Evolutionary conservation across 2,329 filamentous ascomycete genomes (phyloP).

Genomic region (Penicillium sp.): DNA sequence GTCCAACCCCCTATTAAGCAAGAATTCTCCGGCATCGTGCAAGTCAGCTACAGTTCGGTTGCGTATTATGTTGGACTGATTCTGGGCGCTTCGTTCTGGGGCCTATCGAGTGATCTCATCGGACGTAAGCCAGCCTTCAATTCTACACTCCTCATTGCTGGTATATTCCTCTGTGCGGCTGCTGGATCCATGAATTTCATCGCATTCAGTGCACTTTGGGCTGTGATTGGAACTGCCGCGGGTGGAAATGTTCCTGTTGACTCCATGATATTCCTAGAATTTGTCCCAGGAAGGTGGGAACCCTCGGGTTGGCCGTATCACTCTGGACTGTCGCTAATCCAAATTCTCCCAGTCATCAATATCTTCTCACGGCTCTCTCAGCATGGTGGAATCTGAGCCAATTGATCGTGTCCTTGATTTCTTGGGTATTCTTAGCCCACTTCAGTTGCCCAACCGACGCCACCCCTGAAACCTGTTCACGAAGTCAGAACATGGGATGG

Average conservation of each 20-base stretch:
- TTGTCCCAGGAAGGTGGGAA: constrained; percentile 26
- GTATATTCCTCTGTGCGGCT: constrained; percentile 30
- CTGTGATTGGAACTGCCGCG: constrained; percentile 29
- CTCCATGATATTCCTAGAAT: constrained; percentile 34
- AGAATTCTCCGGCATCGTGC: constrained; percentile 27
- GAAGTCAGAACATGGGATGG: constrained; percentile 33
- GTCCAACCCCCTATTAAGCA: constrained; percentile 31
- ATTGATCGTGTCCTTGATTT: constrained; percentile 33
- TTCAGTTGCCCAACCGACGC: constrained; percentile 29
- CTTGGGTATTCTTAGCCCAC: constrained; percentile 34
- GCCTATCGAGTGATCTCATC: constrained; percentile 43
- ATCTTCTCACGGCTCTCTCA: constrained; percentile 41
- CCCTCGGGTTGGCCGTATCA: background rate
- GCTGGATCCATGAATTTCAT: constrained; percentile 30
- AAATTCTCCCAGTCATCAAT: constrained; percentile 22
- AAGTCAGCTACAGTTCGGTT: constrained; percentile 36
- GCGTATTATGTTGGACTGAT: constrained; percentile 46
- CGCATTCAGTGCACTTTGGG: constrained; percentile 31
- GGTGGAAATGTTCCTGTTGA: constrained; percentile 32
- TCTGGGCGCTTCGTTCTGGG: constrained; percentile 50
- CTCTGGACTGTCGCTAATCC: background rate
- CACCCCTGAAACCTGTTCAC: constrained; percentile 24
- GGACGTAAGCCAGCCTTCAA: constrained; percentile 51
- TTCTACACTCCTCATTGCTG: constrained; percentile 45
- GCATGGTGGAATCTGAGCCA: constrained; percentile 53